These are phyloP conservation scores for Colletotrichum viniferum DNA, from an alignment of 2,329 filamentous ascomycete genomes.

Conservation along the genomic window DNA sequence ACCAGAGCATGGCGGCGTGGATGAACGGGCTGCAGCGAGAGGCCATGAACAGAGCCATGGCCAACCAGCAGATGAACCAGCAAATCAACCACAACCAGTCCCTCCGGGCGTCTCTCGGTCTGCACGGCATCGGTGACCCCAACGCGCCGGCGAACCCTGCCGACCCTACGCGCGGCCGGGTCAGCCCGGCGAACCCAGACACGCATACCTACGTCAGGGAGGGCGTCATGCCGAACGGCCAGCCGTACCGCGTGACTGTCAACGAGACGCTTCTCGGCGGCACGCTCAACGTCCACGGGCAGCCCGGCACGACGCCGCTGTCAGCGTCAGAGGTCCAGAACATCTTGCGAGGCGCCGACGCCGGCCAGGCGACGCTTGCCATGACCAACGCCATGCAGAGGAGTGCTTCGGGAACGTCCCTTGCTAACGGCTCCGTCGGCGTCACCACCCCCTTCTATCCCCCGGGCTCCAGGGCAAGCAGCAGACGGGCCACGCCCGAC, in stretches of 20 bases:
- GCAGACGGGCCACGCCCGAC: constrained; percentile 54
- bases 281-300: background rate
- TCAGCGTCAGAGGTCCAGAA: constrained; percentile 50
- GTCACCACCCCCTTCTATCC: constrained; percentile 46
- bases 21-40: constrained; percentile 53
- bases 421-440: constrained; percentile 43
- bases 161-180: constrained; percentile 28
- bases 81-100: constrained; percentile 50
- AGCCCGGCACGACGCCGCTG: constrained; percentile 25
- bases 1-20: constrained; percentile 49
- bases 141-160: constrained; percentile 23
- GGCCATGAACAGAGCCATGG: constrained; percentile 43
- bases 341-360: constrained; percentile 50
- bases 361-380: constrained; percentile 44
- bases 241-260: constrained; percentile 23
- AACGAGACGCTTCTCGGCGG: constrained; percentile 20
- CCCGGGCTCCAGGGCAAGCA: constrained; percentile 42
- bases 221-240: constrained; percentile 18
- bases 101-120: constrained; percentile 41
- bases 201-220: constrained; percentile 20
- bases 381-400: constrained; percentile 56
- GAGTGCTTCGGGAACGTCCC: constrained; percentile 51
- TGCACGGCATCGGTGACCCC: constrained; percentile 44
- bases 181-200: constrained; percentile 29
- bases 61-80: constrained; percentile 47